phyloP scores from a whole-genome alignment of 345 rosid species.

The Sonneratia alba region DNA sequence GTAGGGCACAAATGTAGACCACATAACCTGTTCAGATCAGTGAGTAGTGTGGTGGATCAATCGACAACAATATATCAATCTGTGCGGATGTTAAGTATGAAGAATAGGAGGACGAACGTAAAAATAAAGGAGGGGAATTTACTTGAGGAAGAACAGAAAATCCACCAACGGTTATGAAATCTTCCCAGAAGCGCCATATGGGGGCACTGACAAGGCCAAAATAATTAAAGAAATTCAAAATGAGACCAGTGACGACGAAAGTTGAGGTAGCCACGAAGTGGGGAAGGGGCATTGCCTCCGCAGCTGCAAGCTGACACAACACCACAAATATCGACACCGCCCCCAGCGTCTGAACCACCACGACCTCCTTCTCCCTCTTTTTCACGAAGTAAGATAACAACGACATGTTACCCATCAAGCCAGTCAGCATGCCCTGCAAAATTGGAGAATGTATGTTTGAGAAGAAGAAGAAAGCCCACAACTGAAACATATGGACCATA shows the following conservation, averaged over 20 bases:
- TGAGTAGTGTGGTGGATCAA: too few species aligned
- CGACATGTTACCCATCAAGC: slow-evolving; percentile 78
- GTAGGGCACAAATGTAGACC: slow-evolving; percentile 86
- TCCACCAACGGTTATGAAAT: slow-evolving; percentile 70
- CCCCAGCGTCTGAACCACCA: slow-evolving; percentile 73
- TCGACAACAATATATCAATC: not conserved
- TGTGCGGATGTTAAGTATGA: not conserved
- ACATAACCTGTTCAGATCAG: slow-evolving; percentile 48
- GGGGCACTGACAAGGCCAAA: slow-evolving; percentile 35
- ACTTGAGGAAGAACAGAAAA: slow-evolving; percentile 79
- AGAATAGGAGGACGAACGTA: slow-evolving; percentile 9
- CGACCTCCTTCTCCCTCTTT: slow-evolving; percentile 73
- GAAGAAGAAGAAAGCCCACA: too few species aligned
- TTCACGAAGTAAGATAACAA: slow-evolving; percentile 74
- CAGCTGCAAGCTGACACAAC: slow-evolving; percentile 69
- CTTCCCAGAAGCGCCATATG: slow-evolving; percentile 78
- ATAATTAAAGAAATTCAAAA: slow-evolving; percentile 48
- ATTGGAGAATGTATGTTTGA: too few species aligned
- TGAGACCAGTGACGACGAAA: slow-evolving; percentile 50
- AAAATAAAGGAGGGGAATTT: not conserved
- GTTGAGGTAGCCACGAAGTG: slow-evolving; percentile 40
- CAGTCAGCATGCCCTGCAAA: slow-evolving; percentile 80
- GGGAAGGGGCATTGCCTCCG: slow-evolving; percentile 71
- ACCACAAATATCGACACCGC: slow-evolving; percentile 51
- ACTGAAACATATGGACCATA: not conserved